Base-by-base conservation (phyloP, 306 rosid genomes). In the Fagus sylvatica region DNA sequence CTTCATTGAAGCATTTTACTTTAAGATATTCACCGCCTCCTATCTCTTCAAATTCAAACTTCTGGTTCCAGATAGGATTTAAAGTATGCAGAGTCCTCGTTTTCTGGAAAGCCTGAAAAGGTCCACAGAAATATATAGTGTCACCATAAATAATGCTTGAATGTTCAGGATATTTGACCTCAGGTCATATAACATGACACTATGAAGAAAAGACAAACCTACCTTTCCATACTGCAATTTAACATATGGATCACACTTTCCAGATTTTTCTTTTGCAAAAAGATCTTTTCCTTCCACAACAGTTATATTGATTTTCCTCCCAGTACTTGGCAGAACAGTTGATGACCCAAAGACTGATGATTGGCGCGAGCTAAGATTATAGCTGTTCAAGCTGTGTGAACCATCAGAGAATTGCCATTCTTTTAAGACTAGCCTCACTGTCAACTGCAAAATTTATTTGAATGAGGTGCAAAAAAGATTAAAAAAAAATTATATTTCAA, bases 361-460 rank as follows among this genome's bases (percentile, higher is more conserved):
- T 72, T 78, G 78, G 60, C 53, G 94, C 53, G 94, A 66, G 83
- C 62, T 77, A 69, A 49, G 7, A 8, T 68, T 87, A 28, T 72
- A 69, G 74, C 71, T 85, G 83, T 75, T 91, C 69, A 77, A 82
- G 87, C 91, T 85, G 61, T 90, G 90, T 5, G 98, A 87, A 74
- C 97, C 99, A 81, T 91, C 99, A 13, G 96, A 82, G 80, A 85
- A 96, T 78, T 96, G 99, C 99, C 99, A 96, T 78, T 93, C 98
- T 85, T 91, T 91, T 41, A 93, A 82, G 70, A 87, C 84, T 75
- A 96, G 81, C 78, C 82, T 89, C 83, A 91, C 92, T 46, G 88
- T 93, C 89, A 96, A 86, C 99, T 96, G 78, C 80, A 69, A 83
- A 79, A 82, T 37, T 64, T 55, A 78, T 71, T 6, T 51, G 36